Evolutionary conservation across 768 basidiomycete genomes (phyloP).

Genomic region (Phaeolepiota aurea): DNA sequence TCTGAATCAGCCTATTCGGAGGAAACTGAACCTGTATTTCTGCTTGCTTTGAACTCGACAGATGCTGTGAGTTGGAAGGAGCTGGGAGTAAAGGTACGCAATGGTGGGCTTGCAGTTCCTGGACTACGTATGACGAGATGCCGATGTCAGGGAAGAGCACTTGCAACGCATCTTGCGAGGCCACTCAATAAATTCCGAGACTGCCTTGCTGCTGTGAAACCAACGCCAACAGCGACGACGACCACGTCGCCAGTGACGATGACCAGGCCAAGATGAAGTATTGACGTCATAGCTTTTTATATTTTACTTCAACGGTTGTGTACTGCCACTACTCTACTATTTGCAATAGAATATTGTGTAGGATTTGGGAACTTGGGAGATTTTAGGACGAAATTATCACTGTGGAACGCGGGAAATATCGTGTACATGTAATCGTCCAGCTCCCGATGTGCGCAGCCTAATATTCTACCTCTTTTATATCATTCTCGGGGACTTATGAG

Average conservation of each 20-base stretch:
- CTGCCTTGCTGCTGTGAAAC: constrained; percentile 13
- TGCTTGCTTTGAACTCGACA: constrained; percentile 62
- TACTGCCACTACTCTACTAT: too few relatives aligned
- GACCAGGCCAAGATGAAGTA: too few relatives aligned
- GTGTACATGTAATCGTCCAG: constrained; percentile 10
- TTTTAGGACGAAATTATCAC: background rate
- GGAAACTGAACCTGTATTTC: constrained; percentile 47
- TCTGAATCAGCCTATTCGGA: constrained; percentile 16
- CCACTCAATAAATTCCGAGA: constrained; percentile 35
- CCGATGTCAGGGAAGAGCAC: constrained; percentile 22
- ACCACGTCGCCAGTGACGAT: constrained; percentile 22
- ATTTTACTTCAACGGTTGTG: too few relatives aligned
- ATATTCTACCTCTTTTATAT: too few relatives aligned
- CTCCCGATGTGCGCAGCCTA: constrained; percentile 2
- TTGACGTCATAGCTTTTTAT: too few relatives aligned
- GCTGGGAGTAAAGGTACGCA: constrained; percentile 51
- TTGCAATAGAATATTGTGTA: too few relatives aligned
- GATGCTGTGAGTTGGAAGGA: constrained; percentile 57
- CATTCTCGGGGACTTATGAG: background rate
- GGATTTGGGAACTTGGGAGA: too few relatives aligned
- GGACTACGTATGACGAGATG: constrained; percentile 2
- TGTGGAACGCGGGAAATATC: constrained; percentile 12
- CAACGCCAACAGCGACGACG: constrained; percentile 17
- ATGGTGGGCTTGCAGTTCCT: too few relatives aligned
- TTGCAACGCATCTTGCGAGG: constrained; percentile 35